These are phyloP conservation scores for Populus alba DNA, from an alignment of 345 rosid species.

Conservation along the genomic window DNA sequence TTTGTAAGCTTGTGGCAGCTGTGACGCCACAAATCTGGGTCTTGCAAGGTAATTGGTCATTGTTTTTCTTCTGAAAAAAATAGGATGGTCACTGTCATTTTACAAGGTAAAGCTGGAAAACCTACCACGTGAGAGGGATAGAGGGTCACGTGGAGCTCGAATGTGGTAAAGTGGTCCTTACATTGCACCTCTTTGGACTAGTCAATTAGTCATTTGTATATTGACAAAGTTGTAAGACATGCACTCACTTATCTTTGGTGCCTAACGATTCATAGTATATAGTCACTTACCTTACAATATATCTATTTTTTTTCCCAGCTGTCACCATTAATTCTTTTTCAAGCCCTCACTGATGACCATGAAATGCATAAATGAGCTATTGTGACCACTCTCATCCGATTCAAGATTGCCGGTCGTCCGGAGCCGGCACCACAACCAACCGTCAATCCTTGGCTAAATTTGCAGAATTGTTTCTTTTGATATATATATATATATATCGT, in stretches of 20 bases:
- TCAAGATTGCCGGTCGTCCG: background rate
- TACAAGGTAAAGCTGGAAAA: background rate
- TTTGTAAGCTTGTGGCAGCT: background rate
- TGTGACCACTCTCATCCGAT: background rate
- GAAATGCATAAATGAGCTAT: background rate
- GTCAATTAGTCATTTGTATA: background rate
- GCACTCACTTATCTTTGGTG: background rate
- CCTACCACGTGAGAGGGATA: background rate
- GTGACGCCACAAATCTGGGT: background rate
- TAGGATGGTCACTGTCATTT: too few species aligned
- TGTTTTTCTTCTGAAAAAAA: background rate
- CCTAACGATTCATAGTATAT: constrained; percentile 27
- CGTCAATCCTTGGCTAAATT: background rate
- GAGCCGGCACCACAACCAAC: background rate
- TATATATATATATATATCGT: background rate
- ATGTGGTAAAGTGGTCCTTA: background rate
- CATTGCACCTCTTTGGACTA: background rate
- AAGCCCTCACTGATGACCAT: constrained; percentile 11
- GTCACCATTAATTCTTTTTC: background rate
- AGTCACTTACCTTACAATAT: constrained; percentile 9
- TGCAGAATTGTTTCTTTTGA: too few species aligned
- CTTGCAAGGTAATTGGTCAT: background rate
- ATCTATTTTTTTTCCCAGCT: too few species aligned
- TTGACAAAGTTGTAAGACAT: background rate
- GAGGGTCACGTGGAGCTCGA: background rate